Evolutionary conservation across 2,329 filamentous ascomycete species (phyloP), one percentile per base, ranked within the genome.

Genomic region (Dactylellina drechsleri): DNA sequence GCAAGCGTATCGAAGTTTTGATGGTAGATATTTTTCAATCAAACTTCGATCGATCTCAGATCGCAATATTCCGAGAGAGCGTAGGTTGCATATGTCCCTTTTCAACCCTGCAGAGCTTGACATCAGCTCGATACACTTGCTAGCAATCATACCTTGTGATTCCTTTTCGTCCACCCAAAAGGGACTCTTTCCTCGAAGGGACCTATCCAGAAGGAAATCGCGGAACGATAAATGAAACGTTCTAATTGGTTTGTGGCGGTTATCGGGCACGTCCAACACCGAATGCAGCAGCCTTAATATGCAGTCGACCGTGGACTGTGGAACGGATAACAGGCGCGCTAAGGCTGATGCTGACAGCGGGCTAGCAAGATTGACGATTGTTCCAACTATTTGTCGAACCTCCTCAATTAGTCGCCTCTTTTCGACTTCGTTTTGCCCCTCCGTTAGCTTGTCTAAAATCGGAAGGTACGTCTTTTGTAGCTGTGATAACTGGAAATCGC

Each of bases 1-100:
- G 72, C 80, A 82, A 53, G 79, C 80, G 78, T 83, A 83, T 23
- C 20, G 68, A 26, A 73, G 36, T 5, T 60, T 53, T 53, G 56
- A 16, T 45, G 28, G 16, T 1, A 70, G 16, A 45, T 49, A 18
- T 16, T 62, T 23, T 53, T 54, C 16, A 2, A 70, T 61, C 13
- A 31, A 1, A n/a, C 31, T 20, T 54, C 16, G 6, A 54, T 70
- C 56, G 20, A 70, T 62, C 13, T 70, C 66, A 5, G 45, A 36
- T 54, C 47, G 26, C 15, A 10, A 61, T 23, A n/a, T n/a, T 61
- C 57, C 56, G 2, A 40, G 53, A 16, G 41, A 57, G 2, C 2
- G 6, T 26, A 70, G 26, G 31, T 54, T 61, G 47, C 56, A 70
- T 10, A 70, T 61, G 45, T 70, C 18, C 40, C 26, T 54, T 70